Evolutionary conservation across 371 early-diverging fungal species (phyloP).

Genomic region (Mortierella sp.): DNA sequence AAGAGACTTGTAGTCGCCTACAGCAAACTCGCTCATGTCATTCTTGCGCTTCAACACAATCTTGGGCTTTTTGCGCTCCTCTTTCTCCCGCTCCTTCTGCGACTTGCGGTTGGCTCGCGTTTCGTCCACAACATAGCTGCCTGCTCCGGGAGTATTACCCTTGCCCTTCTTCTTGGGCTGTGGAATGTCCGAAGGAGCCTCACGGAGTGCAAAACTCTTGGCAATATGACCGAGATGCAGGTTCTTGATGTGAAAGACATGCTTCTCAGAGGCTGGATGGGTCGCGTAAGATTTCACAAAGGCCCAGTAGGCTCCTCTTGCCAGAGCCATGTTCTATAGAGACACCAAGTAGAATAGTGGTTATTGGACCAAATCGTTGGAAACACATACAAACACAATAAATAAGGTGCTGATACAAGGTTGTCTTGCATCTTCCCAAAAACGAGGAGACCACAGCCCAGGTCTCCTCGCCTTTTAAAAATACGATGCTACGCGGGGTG

Average conservation of each 20-base stretch:
- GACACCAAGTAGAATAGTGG: neutral
- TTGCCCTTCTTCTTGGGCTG: slow-evolving; percentile 53
- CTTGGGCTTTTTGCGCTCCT: slow-evolving; percentile 46
- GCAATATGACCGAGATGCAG: slow-evolving; percentile 97
- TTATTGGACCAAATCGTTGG: neutral
- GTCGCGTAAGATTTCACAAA: slow-evolving; percentile 95
- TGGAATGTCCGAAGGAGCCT: slow-evolving; percentile 51
- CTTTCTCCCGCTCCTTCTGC: slow-evolving; percentile 53
- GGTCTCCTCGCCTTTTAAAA: no score
- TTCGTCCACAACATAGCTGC: slow-evolving; percentile 31
- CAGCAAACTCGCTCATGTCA: slow-evolving; percentile 66
- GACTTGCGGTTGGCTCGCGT: slow-evolving; percentile 43
- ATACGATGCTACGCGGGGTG: neutral
- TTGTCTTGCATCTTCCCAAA: no score
- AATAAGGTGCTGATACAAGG: neutral
- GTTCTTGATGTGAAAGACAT: slow-evolving; percentile 91
- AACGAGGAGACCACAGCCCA: neutral
- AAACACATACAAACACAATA: neutral
- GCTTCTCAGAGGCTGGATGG: slow-evolving; percentile 78
- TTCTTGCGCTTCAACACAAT: slow-evolving; percentile 59
- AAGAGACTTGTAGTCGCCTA: slow-evolving; percentile 57
- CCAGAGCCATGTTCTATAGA: slow-evolving; percentile 68
- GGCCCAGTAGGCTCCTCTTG: slow-evolving; percentile 86
- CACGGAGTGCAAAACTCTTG: slow-evolving; percentile 89
- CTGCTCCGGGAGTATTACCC: slow-evolving; percentile 28